Evolutionary conservation across 306 rosid species (phyloP), one percentile per base, ranked within the genome.

Genomic region (Prunus davidiana): DNA sequence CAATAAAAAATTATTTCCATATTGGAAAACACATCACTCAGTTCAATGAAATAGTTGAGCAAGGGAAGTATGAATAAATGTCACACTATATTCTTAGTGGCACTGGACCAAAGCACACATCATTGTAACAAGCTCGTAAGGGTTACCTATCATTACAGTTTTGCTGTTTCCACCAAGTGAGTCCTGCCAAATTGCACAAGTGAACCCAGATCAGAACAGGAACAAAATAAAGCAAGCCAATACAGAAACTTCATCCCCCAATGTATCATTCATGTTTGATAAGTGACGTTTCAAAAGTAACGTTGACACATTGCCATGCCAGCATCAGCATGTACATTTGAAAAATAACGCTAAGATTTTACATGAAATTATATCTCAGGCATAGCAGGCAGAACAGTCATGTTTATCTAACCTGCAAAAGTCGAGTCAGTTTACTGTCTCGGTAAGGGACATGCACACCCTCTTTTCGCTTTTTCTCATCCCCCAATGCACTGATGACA

Each of bases 91-190:
- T 56, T 38, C 28, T 46, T 25, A 63, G 54, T 60, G 15, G 28
- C 56, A 11, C 32, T 57, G 46, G 52, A 58, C 71, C 30, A 58
- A 72, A 71, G 25, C 16, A 20, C 32, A 22, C 55, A 72, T 27
- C 64, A 50, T n/a, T 22, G 11, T 51, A 69, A 63, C 49, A 79
- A 80, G 67, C 55, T 3, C 18, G 1, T 22, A 54, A 10, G 20
- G 73, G 56, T 84, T 89, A 91, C 97, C 97, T 89, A 91, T 89
- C 97, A 91, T 91, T 68, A 91, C 90, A 57, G 97, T 89, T 84
- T 86, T 91, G 88, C 94, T 91, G 86, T 89, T 91, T 83, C 97
- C 97, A 72, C 97, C 97, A 46, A 91, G 94, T 73, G 97, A 91
- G 83, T 91, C 97, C 97, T 91, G 93, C 82, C 83, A 80, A 76